Conservation (phyloP, 2,329 filamentous ascomycete genomes). For the Phaeosphaeriaceae sp. region DNA sequence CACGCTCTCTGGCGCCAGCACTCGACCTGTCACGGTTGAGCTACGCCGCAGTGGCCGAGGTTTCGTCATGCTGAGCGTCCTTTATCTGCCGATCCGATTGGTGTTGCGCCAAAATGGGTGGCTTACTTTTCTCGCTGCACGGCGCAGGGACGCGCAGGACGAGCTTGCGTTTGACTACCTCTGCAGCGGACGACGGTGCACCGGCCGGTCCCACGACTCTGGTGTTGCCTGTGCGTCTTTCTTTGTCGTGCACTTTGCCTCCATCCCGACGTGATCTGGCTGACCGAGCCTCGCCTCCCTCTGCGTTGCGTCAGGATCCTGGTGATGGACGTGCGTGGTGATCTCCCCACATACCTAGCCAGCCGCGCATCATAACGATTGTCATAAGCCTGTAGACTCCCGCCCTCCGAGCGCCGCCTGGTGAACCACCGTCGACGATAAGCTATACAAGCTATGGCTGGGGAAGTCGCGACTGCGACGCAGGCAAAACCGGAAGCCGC, state of each 20-base stretch:
- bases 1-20: slow-evolving; percentile 8
- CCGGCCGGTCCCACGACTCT: neutral
- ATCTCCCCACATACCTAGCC: slow-evolving; percentile 18
- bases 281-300: slow-evolving; percentile 18
- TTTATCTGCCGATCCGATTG: slow-evolving; percentile 19
- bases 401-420: slow-evolving; percentile 12
- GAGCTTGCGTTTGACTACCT: neutral
- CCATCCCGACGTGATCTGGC: slow-evolving; percentile 1
- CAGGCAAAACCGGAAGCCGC: slow-evolving; percentile 27
- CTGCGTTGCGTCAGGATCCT: slow-evolving; percentile 17
- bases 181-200: slow-evolving; percentile 4
- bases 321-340: slow-evolving; percentile 30
- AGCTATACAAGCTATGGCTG: slow-evolving; percentile 13
- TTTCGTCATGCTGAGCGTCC: slow-evolving; percentile 11
- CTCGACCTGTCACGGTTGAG: slow-evolving; percentile 12
- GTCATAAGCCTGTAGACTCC: slow-evolving; percentile 9
- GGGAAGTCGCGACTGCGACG: slow-evolving; percentile 29
- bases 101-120: slow-evolving; percentile 8
- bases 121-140: slow-evolving; percentile 8
- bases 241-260: neutral
- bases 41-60: slow-evolving; percentile 14
- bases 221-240: neutral
- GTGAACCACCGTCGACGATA: slow-evolving; percentile 6
- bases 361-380: slow-evolving; percentile 11
- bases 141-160: slow-evolving; percentile 11